A percentile compares a stretch with the other conserved stretches of the same genome.
These are phyloP conservation scores for Marasmius sp. DNA, from an alignment of 1,284 basidiomycete species.

Conservation along the genomic window DNA sequence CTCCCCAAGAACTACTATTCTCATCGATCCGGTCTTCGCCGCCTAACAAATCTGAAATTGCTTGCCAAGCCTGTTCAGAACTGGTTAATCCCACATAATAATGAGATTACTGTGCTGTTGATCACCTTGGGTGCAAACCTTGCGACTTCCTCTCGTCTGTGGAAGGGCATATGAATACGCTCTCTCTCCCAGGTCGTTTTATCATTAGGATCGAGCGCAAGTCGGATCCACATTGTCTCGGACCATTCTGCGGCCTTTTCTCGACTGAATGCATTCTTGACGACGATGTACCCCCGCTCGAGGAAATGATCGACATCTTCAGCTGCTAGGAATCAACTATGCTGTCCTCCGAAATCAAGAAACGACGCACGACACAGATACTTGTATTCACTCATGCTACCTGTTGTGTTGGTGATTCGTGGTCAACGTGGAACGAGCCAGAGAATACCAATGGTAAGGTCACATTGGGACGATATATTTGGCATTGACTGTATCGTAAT, in stretches of 20 bases:
- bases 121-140: constrained; percentile 53
- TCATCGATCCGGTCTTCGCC: constrained; percentile 57
- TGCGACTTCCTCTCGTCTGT: constrained; percentile 42
- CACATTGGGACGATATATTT: not conserved
- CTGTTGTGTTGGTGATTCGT: not conserved
- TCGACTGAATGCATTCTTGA: constrained; percentile 52
- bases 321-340: constrained; percentile 19
- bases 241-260: constrained; percentile 51
- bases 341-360: not conserved
- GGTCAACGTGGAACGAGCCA: not conserved
- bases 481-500: not conserved
- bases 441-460: not conserved
- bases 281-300: constrained; percentile 52
- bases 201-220: constrained; percentile 52
- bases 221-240: constrained; percentile 49
- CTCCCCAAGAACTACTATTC: constrained; percentile 47
- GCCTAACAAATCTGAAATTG: constrained; percentile 57
- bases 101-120: not conserved
- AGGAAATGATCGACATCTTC: constrained; percentile 56
- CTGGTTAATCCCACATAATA: not conserved
- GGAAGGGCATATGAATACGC: constrained; percentile 57
- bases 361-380: constrained; percentile 10
- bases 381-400: constrained; percentile 7
- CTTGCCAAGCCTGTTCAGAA: constrained; percentile 49
- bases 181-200: constrained; percentile 55